A percentile compares a stretch with the other conserved stretches of the same genome.
These are phyloP conservation scores for Arabis alpina DNA, from an alignment of 345 rosid species.

Conservation along the genomic window DNA sequence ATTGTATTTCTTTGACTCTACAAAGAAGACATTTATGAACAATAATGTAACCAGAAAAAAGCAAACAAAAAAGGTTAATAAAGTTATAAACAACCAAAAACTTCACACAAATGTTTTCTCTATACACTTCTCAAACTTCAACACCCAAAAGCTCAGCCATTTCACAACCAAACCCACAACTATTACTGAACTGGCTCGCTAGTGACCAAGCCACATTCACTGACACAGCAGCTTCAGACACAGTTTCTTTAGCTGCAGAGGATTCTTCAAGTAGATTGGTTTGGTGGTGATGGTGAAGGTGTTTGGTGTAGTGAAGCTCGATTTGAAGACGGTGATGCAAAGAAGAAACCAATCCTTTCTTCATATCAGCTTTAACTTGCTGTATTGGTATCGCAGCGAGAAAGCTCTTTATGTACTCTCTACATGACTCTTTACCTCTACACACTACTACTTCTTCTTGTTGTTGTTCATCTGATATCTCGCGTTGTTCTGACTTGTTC, in stretches of 20 bases:
- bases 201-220: slow-evolving; percentile 28
- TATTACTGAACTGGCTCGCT: slow-evolving; percentile 33
- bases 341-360: slow-evolving; percentile 82
- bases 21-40: slow-evolving; percentile 26
- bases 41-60: background rate
- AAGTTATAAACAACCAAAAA: slow-evolving; percentile 32
- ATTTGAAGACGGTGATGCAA: slow-evolving; percentile 88
- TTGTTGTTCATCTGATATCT: slow-evolving; percentile 42
- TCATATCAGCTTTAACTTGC: slow-evolving; percentile 82
- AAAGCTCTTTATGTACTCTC: slow-evolving; percentile 93
- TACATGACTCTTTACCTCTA: slow-evolving; percentile 89
- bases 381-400: slow-evolving; percentile 94
- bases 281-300: slow-evolving; percentile 25
- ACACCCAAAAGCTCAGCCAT: slow-evolving; percentile 37
- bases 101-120: slow-evolving; percentile 12
- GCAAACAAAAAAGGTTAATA: background rate
- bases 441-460: slow-evolving; percentile 52
- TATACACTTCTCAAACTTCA: slow-evolving; percentile 38
- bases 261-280: slow-evolving; percentile 19
- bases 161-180: slow-evolving; percentile 40
- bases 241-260: slow-evolving; percentile 35
- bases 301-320: slow-evolving; percentile 79
- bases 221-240: slow-evolving; percentile 28
- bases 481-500: slow-evolving; percentile 30
- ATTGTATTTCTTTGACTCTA: background rate